phyloP scores from a whole-genome alignment of 345 rosid genomes.

The Citrus reticulata region DNA sequence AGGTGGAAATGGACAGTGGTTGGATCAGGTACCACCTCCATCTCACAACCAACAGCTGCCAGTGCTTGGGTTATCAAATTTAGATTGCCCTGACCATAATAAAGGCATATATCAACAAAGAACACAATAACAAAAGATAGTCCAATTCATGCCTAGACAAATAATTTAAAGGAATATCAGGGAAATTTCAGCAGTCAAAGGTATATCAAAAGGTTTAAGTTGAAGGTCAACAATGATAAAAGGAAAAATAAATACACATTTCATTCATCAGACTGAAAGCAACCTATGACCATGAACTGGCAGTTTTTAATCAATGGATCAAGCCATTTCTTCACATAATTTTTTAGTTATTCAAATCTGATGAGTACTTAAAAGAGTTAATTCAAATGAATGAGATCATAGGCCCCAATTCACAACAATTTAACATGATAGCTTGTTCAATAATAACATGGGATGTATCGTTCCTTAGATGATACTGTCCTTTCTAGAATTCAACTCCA shows the following conservation, averaged over 20 bases:
- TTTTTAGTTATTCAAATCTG: neutral
- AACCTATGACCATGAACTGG: neutral
- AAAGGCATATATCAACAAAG: constrained; percentile 3
- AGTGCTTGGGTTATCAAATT: constrained; percentile 88
- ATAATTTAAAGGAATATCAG: neutral
- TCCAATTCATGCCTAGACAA: neutral
- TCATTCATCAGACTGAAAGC: neutral
- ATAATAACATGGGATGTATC: neutral
- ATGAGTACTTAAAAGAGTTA: neutral
- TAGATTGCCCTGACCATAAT: constrained; percentile 72
- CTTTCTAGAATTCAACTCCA: neutral
- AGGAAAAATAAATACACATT: neutral
- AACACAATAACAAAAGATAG: neutral
- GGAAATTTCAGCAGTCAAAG: neutral
- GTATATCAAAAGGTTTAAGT: neutral
- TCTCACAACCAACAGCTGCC: constrained; percentile 81
- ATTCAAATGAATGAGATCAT: neutral
- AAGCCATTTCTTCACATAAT: neutral
- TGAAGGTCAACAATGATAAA: neutral
- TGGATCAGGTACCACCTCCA: constrained; percentile 95
- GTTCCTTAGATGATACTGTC: neutral
- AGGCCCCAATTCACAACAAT: neutral
- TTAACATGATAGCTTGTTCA: neutral
- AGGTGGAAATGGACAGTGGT: constrained; percentile 96
- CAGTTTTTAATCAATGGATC: neutral